Percentiles rank a stretch among this genome's conserved stretches.
Conservation (phyloP, 2,329 filamentous ascomycete species). For the Trichophyton simii region DNA sequence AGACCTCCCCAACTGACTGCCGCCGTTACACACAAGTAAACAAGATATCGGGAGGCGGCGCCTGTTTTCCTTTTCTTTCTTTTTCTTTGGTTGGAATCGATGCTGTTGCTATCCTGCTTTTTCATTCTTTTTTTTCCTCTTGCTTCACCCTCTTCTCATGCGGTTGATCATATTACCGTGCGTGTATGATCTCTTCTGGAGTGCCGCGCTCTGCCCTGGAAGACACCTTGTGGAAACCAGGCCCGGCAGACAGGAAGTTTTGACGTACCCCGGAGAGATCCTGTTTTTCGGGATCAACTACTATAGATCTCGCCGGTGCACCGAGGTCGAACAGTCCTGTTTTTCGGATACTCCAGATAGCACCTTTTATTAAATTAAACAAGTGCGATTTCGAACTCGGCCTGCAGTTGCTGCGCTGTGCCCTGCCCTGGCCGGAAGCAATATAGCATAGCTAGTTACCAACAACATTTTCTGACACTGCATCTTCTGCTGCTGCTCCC, state of each 20-base stretch:
- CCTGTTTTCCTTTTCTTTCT: background rate
- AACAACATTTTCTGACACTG: background rate
- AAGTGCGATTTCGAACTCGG: background rate
- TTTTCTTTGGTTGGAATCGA: background rate
- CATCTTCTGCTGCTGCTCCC: background rate
- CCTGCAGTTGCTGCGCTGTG: background rate
- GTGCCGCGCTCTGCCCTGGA: too few species aligned
- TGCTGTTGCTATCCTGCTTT: background rate
- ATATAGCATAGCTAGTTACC: background rate
- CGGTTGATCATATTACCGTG: background rate
- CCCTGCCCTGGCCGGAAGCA: too few species aligned
- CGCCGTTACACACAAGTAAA: slow-evolving; percentile 6
- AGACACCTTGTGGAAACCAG: too few species aligned
- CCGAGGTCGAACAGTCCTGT: background rate
- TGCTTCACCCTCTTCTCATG: background rate
- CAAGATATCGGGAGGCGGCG: slow-evolving; percentile 7
- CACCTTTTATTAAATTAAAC: background rate
- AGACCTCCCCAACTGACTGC: slow-evolving; percentile 1
- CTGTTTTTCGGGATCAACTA: background rate
- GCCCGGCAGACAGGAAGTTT: too few species aligned
- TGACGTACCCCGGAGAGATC: background rate
- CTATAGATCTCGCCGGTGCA: too few species aligned
- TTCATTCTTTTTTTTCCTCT: background rate
- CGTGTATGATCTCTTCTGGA: too few species aligned
- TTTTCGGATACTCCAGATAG: background rate